Base-by-base conservation (phyloP, 768 basidiomycete species). In the Austroboletus eburneus region DNA sequence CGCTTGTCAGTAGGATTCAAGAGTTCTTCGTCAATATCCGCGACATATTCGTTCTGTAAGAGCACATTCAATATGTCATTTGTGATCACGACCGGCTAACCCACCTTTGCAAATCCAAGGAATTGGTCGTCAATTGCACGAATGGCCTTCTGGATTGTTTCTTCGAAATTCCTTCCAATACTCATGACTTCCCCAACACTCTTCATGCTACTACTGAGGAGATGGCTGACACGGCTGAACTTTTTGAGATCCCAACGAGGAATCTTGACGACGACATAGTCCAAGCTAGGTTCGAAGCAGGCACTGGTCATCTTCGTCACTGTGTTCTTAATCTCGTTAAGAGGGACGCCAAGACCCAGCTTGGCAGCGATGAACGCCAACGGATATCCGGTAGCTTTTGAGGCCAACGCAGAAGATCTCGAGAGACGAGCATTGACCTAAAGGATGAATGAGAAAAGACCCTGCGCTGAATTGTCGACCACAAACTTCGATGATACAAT, bases 151-250 rank as follows among this genome's bases (percentile, higher is more conserved):
- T 98, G 95, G 46, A 98, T 86, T 1, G 94, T 97, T 74, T 99
- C 95, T 66, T 98, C 95, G 61, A 99, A 99, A 5, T 93, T 96
- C 57, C 95, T 76, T 13, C 95, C 95, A 55, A 99, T 98, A 56
- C 90, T 91, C 96, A 99, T 99, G 47, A 99, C 95, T 69, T 99
- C 95, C 22, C 95, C 95, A 8, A 99, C 95, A 58, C 89, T 92
- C 78, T 98, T 98, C 95, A 99, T 98, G 69, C 89, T 91, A 57
- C 87, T 91, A 67, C 91, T 91, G 40, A 99, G 72, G 33, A 89
- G 75, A 48, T 87, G 80, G 64, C 90, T 93, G 59, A 99, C 95
- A 38, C 95, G 83, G 59, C 59, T 91, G 73, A 99, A 99, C 77
- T 99, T 99, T 70, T 94, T 94, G 62, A 98, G 73, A 69, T 99